Evolutionary conservation across 345 rosid species (phyloP).

Genomic region (Eucalyptus curtisii): DNA sequence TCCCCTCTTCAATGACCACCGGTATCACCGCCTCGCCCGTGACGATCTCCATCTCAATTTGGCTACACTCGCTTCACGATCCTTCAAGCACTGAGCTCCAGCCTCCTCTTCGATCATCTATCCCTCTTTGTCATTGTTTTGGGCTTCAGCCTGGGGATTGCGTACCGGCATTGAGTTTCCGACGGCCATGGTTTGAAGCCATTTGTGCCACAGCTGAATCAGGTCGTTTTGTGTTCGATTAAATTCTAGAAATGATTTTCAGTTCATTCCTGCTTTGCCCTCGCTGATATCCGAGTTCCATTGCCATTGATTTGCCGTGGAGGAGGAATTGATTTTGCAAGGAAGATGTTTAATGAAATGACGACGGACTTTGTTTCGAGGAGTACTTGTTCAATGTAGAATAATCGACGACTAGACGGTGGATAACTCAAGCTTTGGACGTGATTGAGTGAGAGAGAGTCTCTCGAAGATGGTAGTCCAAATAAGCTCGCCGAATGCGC

Average conservation of each 20-base stretch:
- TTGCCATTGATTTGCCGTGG: not conserved
- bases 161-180: rapidly evolving
- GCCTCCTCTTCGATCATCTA: too few relatives aligned
- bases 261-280: not conserved
- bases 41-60: too few relatives aligned
- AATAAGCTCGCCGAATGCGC: too few relatives aligned
- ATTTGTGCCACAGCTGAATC: too few relatives aligned
- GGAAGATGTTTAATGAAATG: not conserved
- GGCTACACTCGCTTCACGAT: rapidly evolving
- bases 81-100: too few relatives aligned
- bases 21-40: rapidly evolving
- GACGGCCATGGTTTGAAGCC: rapidly evolving
- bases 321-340: too few relatives aligned
- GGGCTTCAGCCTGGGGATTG: too few relatives aligned
- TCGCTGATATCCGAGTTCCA: rapidly evolving
- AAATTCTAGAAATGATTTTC: too few relatives aligned
- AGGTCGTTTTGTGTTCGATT: rapidly evolving
- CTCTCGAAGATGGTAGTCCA: not conserved
- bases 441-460: not conserved
- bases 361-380: rapidly evolving
- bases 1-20: too few relatives aligned
- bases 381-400: not conserved
- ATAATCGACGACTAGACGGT: not conserved
- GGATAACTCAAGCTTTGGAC: not conserved
- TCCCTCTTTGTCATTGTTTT: too few relatives aligned